Evolutionary conservation across 2,329 filamentous ascomycete genomes (phyloP), one percentile per base, ranked within the genome.

Genomic region (Phialemoniopsis sp.): DNA sequence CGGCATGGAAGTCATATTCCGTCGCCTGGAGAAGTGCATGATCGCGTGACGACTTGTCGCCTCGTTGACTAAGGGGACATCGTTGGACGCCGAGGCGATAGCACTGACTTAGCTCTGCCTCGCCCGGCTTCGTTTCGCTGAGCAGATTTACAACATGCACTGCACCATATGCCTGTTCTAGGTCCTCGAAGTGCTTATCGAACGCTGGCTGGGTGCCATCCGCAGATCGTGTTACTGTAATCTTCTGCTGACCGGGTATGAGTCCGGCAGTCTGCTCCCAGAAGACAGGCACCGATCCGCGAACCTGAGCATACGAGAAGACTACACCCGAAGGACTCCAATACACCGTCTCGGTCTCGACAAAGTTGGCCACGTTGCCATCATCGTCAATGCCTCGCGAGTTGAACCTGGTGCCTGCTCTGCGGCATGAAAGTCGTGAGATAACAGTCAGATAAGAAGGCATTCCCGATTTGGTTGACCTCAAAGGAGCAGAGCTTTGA

Each of bases 331-430:
- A 78, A 1, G 87, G 86, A 50, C 84, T 85, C 85, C 87, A 95
- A 56, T 94, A 90, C 31, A 91, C 81, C 0, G 89, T 95, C 64
- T 98, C 93, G 0, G 89, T 93, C 63, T 98, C 93, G n/a, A 97
- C 93, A 62, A 95, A 98, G 61, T 98, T 98, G 44, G 93, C 90
- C 19, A 97, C 93, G 53, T 97, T 89, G 13, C 93, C 93, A 55
- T 97, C 89, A 58, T 98, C 93, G 56, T 98, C 93, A 47, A 98
- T 95, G 30, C 93, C 93, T 50, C 93, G 78, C n/a, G 91, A 85
- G 60, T 97, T 97, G 72, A 97, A 98, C 31, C 93, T 79, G 13
- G 93, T 98, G 16, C 93, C 93, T 14, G 93, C 93, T 64, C 91
- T 80, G 50, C 82, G 78, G 56, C 90, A 97, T 3, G 93, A 97